Conservation (phyloP, 176 grass and related monocot genomes). For the Eremochloa ophiuroides region DNA sequence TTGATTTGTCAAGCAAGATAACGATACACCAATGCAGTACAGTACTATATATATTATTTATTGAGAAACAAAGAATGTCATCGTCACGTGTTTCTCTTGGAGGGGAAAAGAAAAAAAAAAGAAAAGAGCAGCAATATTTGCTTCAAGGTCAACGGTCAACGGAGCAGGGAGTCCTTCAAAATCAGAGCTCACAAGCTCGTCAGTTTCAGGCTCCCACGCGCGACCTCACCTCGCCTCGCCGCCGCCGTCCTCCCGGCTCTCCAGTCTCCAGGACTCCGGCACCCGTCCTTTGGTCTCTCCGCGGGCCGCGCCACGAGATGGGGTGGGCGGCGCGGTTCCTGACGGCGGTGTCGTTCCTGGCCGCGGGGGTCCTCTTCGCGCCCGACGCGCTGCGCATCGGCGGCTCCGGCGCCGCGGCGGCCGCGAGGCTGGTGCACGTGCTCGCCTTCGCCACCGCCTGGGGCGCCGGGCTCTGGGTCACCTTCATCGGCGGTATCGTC, state of each 20-base stretch:
- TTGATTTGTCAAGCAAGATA: no score
- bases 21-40: no score
- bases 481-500: constrained; percentile 90
- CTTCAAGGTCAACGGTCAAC: not conserved
- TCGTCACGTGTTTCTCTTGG: not conserved
- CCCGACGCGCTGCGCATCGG: not conserved
- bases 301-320: not conserved
- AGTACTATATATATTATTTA: no score
- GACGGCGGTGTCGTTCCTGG: not conserved
- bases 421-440: constrained; percentile 62
- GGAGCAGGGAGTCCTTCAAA: no score
- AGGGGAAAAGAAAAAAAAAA: not conserved
- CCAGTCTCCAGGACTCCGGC: not conserved
- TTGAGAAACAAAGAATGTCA: no score
- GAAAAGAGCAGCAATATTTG: no score
- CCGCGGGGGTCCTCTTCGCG: not conserved
- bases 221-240: not conserved
- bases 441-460: constrained; percentile 78
- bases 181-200: no score
- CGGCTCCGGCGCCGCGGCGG: not conserved
- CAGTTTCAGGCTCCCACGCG: no score
- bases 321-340: not conserved
- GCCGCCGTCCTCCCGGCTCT: not conserved
- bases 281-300: not conserved
- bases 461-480: constrained; percentile 77